Evolutionary conservation across 2,329 filamentous ascomycete species (phyloP), one percentile per base, ranked within the genome.

Genomic region (Penicillium expansum): DNA sequence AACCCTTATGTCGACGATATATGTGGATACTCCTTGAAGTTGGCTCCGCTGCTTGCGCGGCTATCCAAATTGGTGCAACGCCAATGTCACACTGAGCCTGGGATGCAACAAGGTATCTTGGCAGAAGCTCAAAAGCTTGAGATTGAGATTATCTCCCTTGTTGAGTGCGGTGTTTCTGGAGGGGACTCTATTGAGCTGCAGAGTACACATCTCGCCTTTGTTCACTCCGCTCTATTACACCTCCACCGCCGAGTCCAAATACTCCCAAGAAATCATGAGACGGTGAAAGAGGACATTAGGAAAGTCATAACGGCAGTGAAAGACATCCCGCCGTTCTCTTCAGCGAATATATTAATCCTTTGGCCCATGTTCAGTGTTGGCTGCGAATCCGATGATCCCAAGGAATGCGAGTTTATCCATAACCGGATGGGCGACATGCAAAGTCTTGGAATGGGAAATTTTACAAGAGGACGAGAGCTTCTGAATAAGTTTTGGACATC

Each of bases 321-420:
- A 22, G 29, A 51, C 1, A 66, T 71, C n/a, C 6, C 55, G 7
- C 57, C 64, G 0, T 58, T 58, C n/a, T 71, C 69, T 0, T 54
- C 59, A 0, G 64, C 67, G 5, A 71, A 69, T 37, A 69, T 70
- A 13, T 53, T 70, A 3, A 66, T 70, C 7, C 57, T 71, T 1
- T 71, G 69, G 69, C 69, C 69, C 0, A 59, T 71, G n/a, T 71
- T 71, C n/a, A 71, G 61, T 32, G 67, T 60, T 5, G 69, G 69
- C 1, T 71, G 69, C 49, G 69, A 70, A 44, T 70, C 64, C 1
- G 56, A 64, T 32, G 43, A 58, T 11, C 14, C 13, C 3, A 49
- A 37, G 1, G 63, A 69, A 41, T 60, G 65, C 1, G 29, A 58
- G 0, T 44, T 57, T 14, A 65, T 69, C 41, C 57, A 68, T 39